Evolutionary conservation across 1,284 basidiomycete species (phyloP), one percentile per base, ranked within the genome.

Genomic region (Amylostereum areolatum): DNA sequence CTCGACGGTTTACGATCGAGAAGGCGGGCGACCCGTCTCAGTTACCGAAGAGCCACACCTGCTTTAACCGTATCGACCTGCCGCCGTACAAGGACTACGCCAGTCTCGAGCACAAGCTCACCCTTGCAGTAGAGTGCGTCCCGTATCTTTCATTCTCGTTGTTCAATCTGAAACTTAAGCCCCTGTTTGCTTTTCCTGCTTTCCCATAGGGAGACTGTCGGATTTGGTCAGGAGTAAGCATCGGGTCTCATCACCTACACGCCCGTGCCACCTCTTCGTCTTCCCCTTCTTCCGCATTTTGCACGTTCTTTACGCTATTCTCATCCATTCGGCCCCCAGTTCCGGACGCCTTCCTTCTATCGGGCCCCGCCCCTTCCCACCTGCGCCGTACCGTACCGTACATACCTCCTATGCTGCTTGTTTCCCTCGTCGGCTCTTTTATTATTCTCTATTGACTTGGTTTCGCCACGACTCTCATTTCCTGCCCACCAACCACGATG

Each of bases 1-100:
- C 97, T 4, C 76, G 93, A 47, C 76, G 93, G 52, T 97, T 97
- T 69, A 97, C 93, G 11, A 96, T 97, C 57, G 94, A 97, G 70
- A 97, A 96, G 69, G 89, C 87, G 44, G 93, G 93, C n/a, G 92
- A 96, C 66, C 87, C 92, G 31, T 83, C 81, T 39, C 91, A 93
- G 57, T 68, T 97, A 53, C 94, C 93, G 6, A 86, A 93, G 69
- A 88, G 84, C 58, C 87, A 89, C 62, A 96, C 93, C 0, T 96
- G 94, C 66, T 94, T 95, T 75, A 95, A 95, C 66, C 77, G 92
- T 43, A 77, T 93, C 56, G 94, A 97, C 66, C 70, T 97, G 41
- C 95, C 94, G 8, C 89, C 92, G 31, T 97, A 97, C 69, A 85
- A 89, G 64, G 86, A 90, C 62, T 95, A 92, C 62, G 85, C 90